These are phyloP conservation scores for Penicillium sp. DNA, from an alignment of 2,329 filamentous ascomycete species.

Conservation along the genomic window DNA sequence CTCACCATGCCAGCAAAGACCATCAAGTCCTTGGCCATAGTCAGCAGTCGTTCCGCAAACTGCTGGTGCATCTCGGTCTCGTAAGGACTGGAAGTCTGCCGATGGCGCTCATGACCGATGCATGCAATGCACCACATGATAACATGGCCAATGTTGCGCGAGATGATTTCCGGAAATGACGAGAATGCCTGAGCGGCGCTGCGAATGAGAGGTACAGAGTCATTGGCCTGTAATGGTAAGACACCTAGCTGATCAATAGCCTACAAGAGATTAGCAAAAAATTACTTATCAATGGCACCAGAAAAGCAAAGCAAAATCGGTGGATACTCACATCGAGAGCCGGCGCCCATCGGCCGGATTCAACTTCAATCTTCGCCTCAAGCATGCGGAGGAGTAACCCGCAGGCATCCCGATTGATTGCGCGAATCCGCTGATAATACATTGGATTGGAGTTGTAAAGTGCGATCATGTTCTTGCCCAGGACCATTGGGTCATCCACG, in stretches of 20 bases:
- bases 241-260: slow-evolving; percentile 69
- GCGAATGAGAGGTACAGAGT: slow-evolving; percentile 73
- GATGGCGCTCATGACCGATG: slow-evolving; percentile 71
- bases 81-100: slow-evolving; percentile 64
- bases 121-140: slow-evolving; percentile 90
- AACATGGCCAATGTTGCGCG: slow-evolving; percentile 82
- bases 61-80: slow-evolving; percentile 48
- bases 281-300: not conserved
- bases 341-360: slow-evolving; percentile 53
- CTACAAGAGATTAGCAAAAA: slow-evolving; percentile 39
- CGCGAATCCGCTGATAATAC: slow-evolving; percentile 56
- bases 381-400: slow-evolving; percentile 56
- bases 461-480: slow-evolving; percentile 57
- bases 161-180: slow-evolving; percentile 69
- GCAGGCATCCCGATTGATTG: slow-evolving; percentile 54
- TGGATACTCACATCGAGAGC: slow-evolving; percentile 57
- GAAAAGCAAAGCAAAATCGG: not conserved
- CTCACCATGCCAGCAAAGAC: slow-evolving; percentile 89
- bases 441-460: slow-evolving; percentile 58
- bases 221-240: slow-evolving; percentile 68
- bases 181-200: slow-evolving; percentile 75
- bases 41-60: slow-evolving; percentile 64
- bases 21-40: slow-evolving; percentile 83
- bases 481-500: slow-evolving; percentile 59
- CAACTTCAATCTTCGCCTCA: slow-evolving; percentile 55